Evolutionary conservation across 2,329 filamentous ascomycete genomes (phyloP).

Genomic region (Aspergillus candidus): DNA sequence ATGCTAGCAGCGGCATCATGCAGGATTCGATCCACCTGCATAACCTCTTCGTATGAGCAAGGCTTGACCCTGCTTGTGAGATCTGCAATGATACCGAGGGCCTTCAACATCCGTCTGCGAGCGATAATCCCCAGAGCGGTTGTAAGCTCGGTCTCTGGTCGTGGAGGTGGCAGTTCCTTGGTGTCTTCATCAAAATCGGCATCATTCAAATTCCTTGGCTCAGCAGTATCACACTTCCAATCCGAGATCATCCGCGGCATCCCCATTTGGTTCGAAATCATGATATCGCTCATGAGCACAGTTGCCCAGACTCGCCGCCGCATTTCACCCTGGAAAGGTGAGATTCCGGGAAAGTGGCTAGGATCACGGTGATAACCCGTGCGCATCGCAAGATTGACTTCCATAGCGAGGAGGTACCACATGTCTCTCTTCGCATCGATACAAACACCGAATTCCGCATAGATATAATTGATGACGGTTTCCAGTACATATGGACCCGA

Average conservation of each 20-base stretch:
- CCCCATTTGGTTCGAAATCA: constrained; percentile 58
- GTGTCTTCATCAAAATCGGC: constrained; percentile 51
- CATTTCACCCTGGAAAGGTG: constrained; percentile 51
- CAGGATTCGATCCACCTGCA: constrained; percentile 24
- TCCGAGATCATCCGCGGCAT: constrained; percentile 55
- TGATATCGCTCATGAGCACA: constrained; percentile 49
- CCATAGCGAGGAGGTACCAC: constrained; percentile 48
- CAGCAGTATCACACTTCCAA: constrained; percentile 52
- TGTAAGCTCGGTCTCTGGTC: constrained; percentile 50
- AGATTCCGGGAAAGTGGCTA: constrained; percentile 46
- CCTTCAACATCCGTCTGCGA: constrained; percentile 24
- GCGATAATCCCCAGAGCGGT: constrained; percentile 31
- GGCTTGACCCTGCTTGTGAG: constrained; percentile 21
- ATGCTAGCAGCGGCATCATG: constrained; percentile 16
- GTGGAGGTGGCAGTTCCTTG: constrained; percentile 44
- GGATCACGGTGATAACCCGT: constrained; percentile 56
- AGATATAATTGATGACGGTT: constrained; percentile 50
- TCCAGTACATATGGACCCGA: constrained; percentile 50
- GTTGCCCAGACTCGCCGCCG: constrained; percentile 36
- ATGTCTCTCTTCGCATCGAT: constrained; percentile 51
- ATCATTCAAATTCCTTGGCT: constrained; percentile 54
- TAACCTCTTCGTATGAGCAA: constrained; percentile 23
- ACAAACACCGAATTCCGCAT: constrained; percentile 48
- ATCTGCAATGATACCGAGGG: constrained; percentile 28
- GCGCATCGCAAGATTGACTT: constrained; percentile 53